Conservation (phyloP, 768 basidiomycete species). For the Tephrocybe rancida region DNA sequence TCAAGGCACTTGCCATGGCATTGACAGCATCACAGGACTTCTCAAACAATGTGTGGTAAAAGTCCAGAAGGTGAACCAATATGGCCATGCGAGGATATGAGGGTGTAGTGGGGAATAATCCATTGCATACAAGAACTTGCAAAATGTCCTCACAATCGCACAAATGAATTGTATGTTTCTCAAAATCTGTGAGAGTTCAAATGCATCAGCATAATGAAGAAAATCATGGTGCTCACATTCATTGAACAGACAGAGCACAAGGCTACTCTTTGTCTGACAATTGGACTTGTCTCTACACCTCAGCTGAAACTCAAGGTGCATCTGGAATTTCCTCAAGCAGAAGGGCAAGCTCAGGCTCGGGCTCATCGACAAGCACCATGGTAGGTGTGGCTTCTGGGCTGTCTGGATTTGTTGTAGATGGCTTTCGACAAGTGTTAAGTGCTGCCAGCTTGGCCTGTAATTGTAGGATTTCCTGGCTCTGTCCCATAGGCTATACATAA, state of each 20-base stretch:
- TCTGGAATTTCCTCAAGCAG: not conserved
- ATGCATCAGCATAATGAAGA: too few species aligned
- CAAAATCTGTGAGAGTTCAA: constrained; percentile 15
- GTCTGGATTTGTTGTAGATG: too few species aligned
- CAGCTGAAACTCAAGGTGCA: not conserved
- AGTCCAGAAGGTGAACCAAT: constrained; percentile 31
- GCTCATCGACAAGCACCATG: not conserved
- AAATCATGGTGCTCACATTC: too few species aligned
- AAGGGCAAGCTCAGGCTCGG: not conserved
- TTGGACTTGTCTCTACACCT: not conserved
- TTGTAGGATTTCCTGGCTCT: not conserved
- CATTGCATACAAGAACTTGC: constrained; percentile 27
- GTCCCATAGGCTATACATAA: constrained; percentile 1
- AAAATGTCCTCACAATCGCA: constrained; percentile 24
- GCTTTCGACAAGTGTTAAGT: not conserved
- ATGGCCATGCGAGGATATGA: constrained; percentile 22
- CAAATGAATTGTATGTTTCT: constrained; percentile 8
- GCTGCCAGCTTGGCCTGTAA: not conserved
- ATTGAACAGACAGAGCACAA: too few species aligned
- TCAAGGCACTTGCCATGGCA: constrained; percentile 27
- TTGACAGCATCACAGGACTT: constrained; percentile 36
- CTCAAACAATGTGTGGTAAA: constrained; percentile 35
- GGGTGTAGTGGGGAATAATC: constrained; percentile 34
- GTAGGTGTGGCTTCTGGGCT: not conserved
- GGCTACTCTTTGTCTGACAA: too few species aligned